Base-by-base conservation (phyloP, 805 yeast genomes). In the Yamadazyma laniorum region DNA sequence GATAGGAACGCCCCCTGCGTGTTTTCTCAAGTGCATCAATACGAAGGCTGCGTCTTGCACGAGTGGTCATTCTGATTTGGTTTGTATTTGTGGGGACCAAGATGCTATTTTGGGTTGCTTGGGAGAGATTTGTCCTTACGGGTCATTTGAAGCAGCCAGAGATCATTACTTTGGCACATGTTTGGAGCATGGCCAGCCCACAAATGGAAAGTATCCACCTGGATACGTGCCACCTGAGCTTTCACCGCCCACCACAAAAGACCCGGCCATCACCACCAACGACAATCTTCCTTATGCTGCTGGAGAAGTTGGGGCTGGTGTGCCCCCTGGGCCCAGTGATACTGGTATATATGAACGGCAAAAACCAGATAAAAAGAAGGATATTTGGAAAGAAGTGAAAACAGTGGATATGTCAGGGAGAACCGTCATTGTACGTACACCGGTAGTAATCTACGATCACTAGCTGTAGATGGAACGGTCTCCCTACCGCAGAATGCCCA, bases 81-180 rank as follows among this genome's bases (percentile, higher is more conserved):
- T 53, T 8, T 67, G 75, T 43, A 39, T 72, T 37, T 72, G 77
- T 48, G 50, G 52, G 15, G 58, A 57, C 28, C 61, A 61, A 34
- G 63, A 63, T 8, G 49, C 66, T 5, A 42, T 74, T 13, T 50
- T 70, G 17, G 73, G 70, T 4, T 74, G 80, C 45, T 51, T 73
- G 25, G 62, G 59, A 27, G 75, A 71, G 43, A 58, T 67, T 25
- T 74, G 79, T 47, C 72, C 74, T 2, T 61, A 55, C 35, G 73
- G 72, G 2, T 53, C 45, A 14, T 70, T 65, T 43, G 61, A 61
- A 41, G 56, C 70, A n/a, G 61, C 72, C 12, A 55, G 76, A 52
- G 78, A 73, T 44, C 79, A 74, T 49, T 74, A 57, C 43, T 50
- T 63, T 51, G 78, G 77, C 1, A 70, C 77, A 3, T 74, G 79